These are phyloP conservation scores for Acanthamoeba royreba DNA, from an alignment of 208 protist species.

Conservation along the genomic window DNA sequence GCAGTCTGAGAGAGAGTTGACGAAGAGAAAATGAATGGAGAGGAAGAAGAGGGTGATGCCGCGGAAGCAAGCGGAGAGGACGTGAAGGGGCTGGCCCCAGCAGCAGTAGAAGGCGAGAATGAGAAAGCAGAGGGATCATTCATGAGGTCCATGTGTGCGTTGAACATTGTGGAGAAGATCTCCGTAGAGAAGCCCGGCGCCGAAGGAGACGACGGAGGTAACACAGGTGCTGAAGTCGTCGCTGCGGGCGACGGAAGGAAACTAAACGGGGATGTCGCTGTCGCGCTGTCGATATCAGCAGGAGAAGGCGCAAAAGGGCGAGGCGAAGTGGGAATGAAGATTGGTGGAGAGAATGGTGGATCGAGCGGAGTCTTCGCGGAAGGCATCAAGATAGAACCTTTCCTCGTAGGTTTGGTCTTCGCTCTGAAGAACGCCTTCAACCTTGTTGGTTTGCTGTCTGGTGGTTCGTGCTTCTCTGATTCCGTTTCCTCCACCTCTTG, in stretches of 20 bases:
- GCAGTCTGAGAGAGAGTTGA: too few relatives aligned
- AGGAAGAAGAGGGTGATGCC: not conserved
- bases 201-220: not conserved
- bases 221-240: not conserved
- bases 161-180: slow-evolving; percentile 1
- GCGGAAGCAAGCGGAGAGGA: not conserved
- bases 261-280: too few relatives aligned
- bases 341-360: too few relatives aligned
- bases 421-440: too few relatives aligned
- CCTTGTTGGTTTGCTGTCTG: too few relatives aligned
- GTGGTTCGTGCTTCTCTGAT: too few relatives aligned
- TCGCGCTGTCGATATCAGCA: too few relatives aligned
- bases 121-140: not conserved
- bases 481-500: not conserved
- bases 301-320: too few relatives aligned
- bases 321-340: too few relatives aligned
- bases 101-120: not conserved
- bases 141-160: not conserved
- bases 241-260: not conserved
- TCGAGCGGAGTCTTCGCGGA: too few relatives aligned
- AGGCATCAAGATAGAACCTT: too few relatives aligned
- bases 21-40: not conserved
- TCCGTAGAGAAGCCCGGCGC: not conserved
- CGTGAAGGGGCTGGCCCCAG: not conserved
- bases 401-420: too few relatives aligned